Conservation (phyloP, 148 eudicot genomes). For the Euryodendron excelsum region DNA sequence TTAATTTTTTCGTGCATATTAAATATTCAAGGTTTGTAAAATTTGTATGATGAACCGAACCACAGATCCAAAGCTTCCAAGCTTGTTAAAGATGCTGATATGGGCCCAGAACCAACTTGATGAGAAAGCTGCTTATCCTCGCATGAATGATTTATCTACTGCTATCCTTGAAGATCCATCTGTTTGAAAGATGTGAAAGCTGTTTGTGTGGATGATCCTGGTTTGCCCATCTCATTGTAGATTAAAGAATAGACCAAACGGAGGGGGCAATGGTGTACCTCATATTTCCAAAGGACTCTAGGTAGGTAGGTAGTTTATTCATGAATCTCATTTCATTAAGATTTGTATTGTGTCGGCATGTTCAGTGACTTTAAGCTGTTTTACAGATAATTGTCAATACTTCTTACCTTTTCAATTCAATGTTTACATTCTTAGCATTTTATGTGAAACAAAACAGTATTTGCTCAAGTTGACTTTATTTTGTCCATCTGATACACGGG, state of each 20-base stretch:
- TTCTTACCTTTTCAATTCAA: not conserved
- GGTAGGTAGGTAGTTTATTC: conserved; percentile 6
- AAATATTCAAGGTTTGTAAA: not conserved
- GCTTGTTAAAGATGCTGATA: conserved; percentile 79
- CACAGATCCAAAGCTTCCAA: conserved; percentile 87
- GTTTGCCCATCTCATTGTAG: not conserved
- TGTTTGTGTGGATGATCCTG: not conserved
- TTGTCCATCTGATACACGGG: too few species aligned
- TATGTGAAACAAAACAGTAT: too few species aligned
- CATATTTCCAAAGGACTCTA: not conserved
- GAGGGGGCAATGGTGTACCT: not conserved
- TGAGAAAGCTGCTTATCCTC: conserved; percentile 79
- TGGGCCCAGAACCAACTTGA: conserved; percentile 92
- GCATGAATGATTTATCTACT: conserved; percentile 62
- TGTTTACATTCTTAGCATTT: too few species aligned
- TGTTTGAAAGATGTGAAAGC: conserved; percentile 35
- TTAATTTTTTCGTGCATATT: not conserved
- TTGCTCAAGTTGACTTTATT: not conserved
- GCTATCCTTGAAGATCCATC: conserved; percentile 79
- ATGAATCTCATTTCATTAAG: not conserved
- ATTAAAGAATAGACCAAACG: not conserved
- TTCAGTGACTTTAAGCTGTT: not conserved
- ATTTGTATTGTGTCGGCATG: not conserved
- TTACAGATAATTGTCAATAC: conserved; percentile 12
- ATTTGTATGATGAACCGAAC: conserved; percentile 1